Evolutionary conservation across 768 basidiomycete genomes (phyloP), one percentile per base, ranked within the genome.

Genomic region (Mycena venus): DNA sequence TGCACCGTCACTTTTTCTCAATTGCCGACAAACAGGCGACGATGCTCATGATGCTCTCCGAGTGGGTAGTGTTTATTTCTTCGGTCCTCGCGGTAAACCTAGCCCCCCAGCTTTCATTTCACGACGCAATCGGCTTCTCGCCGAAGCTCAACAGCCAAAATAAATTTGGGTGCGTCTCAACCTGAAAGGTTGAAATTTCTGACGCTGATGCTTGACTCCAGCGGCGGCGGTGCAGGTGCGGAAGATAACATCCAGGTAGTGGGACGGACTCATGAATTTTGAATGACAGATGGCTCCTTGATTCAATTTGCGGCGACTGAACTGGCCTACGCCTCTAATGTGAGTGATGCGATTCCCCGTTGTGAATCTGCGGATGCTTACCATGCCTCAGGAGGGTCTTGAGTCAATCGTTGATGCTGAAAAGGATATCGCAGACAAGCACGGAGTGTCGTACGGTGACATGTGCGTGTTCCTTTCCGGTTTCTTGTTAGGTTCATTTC

Each of bases 111-210:
- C 64, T 77, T 14, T 49, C 74, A 12, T 77, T 77, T 58, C 76
- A 77, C 44, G 76, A 77, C 34, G 74, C 76, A 15, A 77, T 77
- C 31, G 74, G 70, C 2, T 75, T 49, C 47, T 75, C 74, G 2
- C 74, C 74, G 9, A 27, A 19, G 17, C 61, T 77, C 34, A 70
- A 53, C 8, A n/a, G 14, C 1, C 49, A 61, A 21, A 27, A 55
- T 1, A 11, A 65, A 42, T 75, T 61, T 23, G 75, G 75, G 75
- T 76, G 21, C 2, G 61, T 70, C 5, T 15, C 25, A 2, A 32
- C 34, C 3, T 17, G 6, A 44, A 23, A 6, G 6, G 17, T 49
- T 6, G n/a, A 9, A 32, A 40, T 47, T 31, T 63, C 19, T 4
- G 40, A 23, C 38, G 38, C 60, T 62, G 36, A 70, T 14, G 36